A percentile compares a stretch with the other conserved stretches of the same genome.
Conservation (phyloP, 176 grass and related monocot genomes). For the Dactylis glomerata region DNA sequence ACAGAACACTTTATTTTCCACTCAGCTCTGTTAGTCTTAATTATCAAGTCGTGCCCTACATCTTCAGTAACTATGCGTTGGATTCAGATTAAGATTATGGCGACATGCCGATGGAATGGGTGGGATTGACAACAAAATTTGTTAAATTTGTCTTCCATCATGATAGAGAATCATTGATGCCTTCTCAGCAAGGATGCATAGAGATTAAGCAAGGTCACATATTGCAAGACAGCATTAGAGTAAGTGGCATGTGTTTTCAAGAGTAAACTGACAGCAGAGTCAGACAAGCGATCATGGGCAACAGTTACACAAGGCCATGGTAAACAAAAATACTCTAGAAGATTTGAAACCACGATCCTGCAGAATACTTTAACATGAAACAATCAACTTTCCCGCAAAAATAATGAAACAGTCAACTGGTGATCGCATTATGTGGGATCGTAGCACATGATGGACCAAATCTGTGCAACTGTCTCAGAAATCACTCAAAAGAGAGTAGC, state of each 20-base stretch:
- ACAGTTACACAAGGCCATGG: not conserved
- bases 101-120: not conserved
- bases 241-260: not conserved
- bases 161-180: conserved; percentile 7
- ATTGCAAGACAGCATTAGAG: not conserved
- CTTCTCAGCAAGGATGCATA: conserved; percentile 26
- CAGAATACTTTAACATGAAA: not conserved
- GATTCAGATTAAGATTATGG: conserved; percentile 7
- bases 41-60: conserved; percentile 2
- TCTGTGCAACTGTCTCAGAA: not conserved
- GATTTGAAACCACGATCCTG: not conserved
- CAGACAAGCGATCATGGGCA: not conserved
- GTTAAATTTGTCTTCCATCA: not conserved
- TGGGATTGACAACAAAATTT: not conserved
- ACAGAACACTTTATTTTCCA: not conserved
- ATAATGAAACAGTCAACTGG: conserved; percentile 19
- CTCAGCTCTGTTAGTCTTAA: not conserved
- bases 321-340: not conserved
- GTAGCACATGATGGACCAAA: not conserved
- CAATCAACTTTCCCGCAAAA: conserved; percentile 27
- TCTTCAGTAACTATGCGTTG: conserved; percentile 7
- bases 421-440: not conserved
- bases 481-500: not conserved
- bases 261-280: conserved; percentile 9
- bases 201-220: not conserved